phyloP scores from a whole-genome alignment of 176 grass and related monocot genomes.

The Tuctoria greenei region DNA sequence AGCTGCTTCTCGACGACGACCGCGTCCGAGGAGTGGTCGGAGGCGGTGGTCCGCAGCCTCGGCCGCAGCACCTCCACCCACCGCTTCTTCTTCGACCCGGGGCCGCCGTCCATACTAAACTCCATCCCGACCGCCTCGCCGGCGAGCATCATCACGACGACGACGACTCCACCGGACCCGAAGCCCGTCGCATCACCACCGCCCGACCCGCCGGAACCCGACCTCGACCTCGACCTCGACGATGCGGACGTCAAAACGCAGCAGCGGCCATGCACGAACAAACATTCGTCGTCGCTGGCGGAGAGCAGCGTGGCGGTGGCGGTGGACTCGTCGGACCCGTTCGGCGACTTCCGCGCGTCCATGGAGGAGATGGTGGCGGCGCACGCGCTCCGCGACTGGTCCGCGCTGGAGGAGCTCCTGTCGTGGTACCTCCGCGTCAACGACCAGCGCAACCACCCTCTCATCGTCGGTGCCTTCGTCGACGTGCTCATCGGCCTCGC shows the following conservation, averaged over 20 bases:
- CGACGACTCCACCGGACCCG: too few species aligned
- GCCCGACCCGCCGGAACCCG: not conserved
- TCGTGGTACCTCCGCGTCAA: conserved; percentile 81
- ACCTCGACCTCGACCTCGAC: not conserved
- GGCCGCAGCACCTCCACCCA: conserved; percentile 29
- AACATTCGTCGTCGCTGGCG: conserved; percentile 23
- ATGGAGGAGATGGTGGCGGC: conserved; percentile 97
- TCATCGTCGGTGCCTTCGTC: conserved; percentile 77
- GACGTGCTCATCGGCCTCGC: conserved; percentile 55
- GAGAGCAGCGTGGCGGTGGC: conserved; percentile 62
- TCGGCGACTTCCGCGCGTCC: conserved; percentile 73
- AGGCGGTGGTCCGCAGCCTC: conserved; percentile 52
- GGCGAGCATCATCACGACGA: too few species aligned
- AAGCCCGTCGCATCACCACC: too few species aligned
- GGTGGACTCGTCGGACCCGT: conserved; percentile 73
- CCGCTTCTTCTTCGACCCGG: conserved; percentile 69
- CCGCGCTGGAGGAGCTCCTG: conserved; percentile 66
- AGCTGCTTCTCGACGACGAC: conserved; percentile 26
- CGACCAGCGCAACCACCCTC: conserved; percentile 49
- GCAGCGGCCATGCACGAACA: too few species aligned
- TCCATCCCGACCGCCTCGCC: conserved; percentile 48
- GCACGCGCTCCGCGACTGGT: conserved; percentile 67
- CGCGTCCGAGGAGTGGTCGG: conserved; percentile 43
- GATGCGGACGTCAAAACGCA: not conserved
- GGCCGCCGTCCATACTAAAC: conserved; percentile 33